These are phyloP conservation scores for Penicillium carneum DNA, from an alignment of 2,329 filamentous ascomycete genomes.

Conservation along the genomic window DNA sequence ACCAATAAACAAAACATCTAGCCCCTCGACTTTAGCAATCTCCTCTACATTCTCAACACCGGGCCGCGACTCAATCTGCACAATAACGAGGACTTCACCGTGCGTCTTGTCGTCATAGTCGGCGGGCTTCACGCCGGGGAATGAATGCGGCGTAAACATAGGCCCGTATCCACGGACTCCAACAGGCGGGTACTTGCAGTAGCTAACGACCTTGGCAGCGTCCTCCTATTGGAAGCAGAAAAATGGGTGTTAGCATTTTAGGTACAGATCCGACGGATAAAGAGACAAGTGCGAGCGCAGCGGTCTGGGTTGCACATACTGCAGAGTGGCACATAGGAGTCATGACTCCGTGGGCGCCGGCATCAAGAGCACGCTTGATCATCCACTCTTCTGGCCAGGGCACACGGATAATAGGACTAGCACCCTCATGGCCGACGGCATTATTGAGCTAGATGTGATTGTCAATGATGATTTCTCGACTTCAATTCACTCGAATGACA, in stretches of 20 bases:
- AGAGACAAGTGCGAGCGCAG: neutral
- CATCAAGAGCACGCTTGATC: constrained; percentile 51
- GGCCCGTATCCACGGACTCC: constrained; percentile 48
- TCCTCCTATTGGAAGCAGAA: constrained; percentile 31
- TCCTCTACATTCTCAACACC: constrained; percentile 55
- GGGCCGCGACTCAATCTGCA: constrained; percentile 54
- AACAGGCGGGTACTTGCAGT: constrained; percentile 43
- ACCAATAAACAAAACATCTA: constrained; percentile 54
- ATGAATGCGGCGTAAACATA: constrained; percentile 44
- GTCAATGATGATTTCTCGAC: constrained; percentile 2
- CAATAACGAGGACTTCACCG: constrained; percentile 41
- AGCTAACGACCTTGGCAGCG: constrained; percentile 41
- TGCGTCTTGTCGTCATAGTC: constrained; percentile 49
- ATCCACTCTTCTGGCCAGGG: constrained; percentile 49
- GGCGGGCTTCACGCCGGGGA: constrained; percentile 37
- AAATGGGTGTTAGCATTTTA: neutral
- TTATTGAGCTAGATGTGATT: constrained; percentile 32
- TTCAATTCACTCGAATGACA: neutral
- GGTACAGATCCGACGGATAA: too few relatives aligned
- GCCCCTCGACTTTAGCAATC: constrained; percentile 52
- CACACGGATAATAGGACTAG: constrained; percentile 47
- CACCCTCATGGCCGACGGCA: constrained; percentile 48
- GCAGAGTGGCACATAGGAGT: constrained; percentile 47
- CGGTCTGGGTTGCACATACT: constrained; percentile 20
- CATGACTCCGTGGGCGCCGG: constrained; percentile 49